Evolutionary conservation across 78 protist species (phyloP).

Genomic region (Paratrimastix pyriformis): DNA sequence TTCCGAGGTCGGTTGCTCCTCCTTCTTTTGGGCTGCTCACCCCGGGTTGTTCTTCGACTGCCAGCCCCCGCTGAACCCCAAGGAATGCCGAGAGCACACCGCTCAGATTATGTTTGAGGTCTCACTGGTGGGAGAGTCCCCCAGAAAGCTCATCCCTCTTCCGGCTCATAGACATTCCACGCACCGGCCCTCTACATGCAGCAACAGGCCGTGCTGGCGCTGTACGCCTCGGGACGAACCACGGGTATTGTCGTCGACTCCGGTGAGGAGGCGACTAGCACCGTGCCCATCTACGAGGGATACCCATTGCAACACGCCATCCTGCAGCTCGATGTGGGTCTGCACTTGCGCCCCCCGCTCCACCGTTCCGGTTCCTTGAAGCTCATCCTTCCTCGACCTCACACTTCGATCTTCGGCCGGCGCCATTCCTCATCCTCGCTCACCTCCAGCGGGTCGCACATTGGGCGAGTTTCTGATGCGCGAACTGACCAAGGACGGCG

Average conservation of each 20-base stretch:
- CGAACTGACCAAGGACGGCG: neutral
- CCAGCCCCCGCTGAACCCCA: neutral
- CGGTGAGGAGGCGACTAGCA: conserved; percentile 44
- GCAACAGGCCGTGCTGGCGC: conserved; percentile 38
- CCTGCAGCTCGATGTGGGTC: conserved; percentile 16
- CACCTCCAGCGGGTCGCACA: conserved; percentile 57
- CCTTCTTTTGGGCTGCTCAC: neutral
- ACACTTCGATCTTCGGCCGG: neutral
- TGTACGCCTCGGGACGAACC: conserved; percentile 18
- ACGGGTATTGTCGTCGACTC: conserved; percentile 63
- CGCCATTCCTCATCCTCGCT: neutral
- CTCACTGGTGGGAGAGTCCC: neutral
- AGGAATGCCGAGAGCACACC: conserved; percentile 22
- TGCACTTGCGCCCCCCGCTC: conserved; percentile 82
- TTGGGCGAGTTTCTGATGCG: conserved; percentile 11
- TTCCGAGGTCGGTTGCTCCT: conserved; percentile 18
- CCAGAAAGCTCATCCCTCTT: neutral
- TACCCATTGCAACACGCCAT: neutral
- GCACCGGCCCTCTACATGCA: conserved; percentile 5
- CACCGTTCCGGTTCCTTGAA: neutral
- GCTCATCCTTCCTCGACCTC: neutral
- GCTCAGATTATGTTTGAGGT: conserved; percentile 29
- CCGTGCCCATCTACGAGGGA: conserved; percentile 23
- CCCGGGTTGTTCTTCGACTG: neutral
- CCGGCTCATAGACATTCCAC: neutral